These are phyloP conservation scores for Suhomyces wounanorum DNA, from an alignment of 1,139 yeast species.

Conservation along the genomic window DNA sequence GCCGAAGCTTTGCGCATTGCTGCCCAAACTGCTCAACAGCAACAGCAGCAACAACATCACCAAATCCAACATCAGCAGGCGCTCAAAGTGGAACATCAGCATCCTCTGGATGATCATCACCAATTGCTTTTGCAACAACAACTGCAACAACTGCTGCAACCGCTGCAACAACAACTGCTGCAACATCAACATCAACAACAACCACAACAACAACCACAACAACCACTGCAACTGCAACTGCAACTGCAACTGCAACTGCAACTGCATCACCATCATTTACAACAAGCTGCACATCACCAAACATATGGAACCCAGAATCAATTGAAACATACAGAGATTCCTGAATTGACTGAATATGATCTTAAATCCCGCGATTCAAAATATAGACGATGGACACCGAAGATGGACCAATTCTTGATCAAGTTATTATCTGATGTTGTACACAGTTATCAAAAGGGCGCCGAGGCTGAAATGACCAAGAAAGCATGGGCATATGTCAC, in stretches of 20 bases:
- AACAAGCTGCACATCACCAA: conserved; percentile 10
- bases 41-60: conserved; percentile 10
- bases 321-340: conserved; percentile 8
- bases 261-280: conserved; percentile 15
- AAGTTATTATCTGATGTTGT: conserved; percentile 40
- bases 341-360: conserved; percentile 31
- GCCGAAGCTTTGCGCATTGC: conserved; percentile 17
- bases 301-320: conserved; percentile 5
- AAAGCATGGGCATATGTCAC: conserved; percentile 45
- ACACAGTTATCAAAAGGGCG: conserved; percentile 37
- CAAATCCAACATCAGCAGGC: conserved; percentile 10
- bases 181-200: conserved; percentile 18
- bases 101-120: conserved; percentile 19
- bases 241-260: conserved; percentile 15
- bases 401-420: conserved; percentile 41
- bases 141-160: conserved; percentile 3
- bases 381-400: conserved; percentile 45
- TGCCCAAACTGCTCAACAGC: conserved; percentile 14
- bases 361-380: conserved; percentile 41
- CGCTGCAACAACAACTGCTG: conserved; percentile 13
- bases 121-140: conserved; percentile 19
- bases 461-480: conserved; percentile 36
- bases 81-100: conserved; percentile 9
- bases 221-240: conserved; percentile 9
- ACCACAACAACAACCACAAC: conserved; percentile 10